Base-by-base conservation (phyloP, 2,329 filamentous ascomycete genomes). In the Dactylellina parvicollis region DNA sequence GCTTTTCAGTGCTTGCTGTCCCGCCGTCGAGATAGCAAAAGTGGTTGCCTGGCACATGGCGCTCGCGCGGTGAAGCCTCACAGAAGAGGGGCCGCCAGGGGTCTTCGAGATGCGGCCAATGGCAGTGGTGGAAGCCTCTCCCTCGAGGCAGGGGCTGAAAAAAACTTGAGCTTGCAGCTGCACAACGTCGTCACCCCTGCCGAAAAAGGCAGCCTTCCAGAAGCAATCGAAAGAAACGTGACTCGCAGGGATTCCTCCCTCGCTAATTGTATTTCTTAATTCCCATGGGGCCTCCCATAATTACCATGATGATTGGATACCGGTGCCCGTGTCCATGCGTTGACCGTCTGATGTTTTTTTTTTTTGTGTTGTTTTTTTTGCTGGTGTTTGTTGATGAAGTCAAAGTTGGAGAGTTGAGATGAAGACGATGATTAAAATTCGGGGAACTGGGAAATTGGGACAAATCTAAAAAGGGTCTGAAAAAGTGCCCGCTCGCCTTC, bases 11-110 rank as follows among this genome's bases (percentile, higher is more conserved):
- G 12, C 22, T 36, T 44, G 26, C 12, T 42, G 32, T 46, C 24
- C 8, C 49, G 18, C 9, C 22, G 18, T 32, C 49, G 49, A 24
- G 49, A 24, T 22, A 34, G 18, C 18, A 28, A n/a, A 28, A n/a
- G 22, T 71, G 66, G 66, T 47, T 71, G 66, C 66, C 66, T 71
- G 44, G 50, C 38, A 71, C 28, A 69, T 69, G 64, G 55, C 62
- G 62, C 52, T 59, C 32, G 28, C 34, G 24, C 47, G 42, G 42
- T 50, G 26, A 62, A 62, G 56, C 65, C 55, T 56, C 65, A 46
- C 16, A n/a, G 12, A 30, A 28, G 20, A n/a, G n/a, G n/a, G n/a
- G n/a, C n/a, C n/a, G n/a, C n/a, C n/a, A n/a, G n/a, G n/a, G n/a
- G n/a, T n/a, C n/a, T n/a, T n/a, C n/a, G n/a, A n/a, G n/a, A n/a